phyloP scores from a whole-genome alignment of 495 filamentous ascomycete genomes.

The Stereocaulon alpinum region DNA sequence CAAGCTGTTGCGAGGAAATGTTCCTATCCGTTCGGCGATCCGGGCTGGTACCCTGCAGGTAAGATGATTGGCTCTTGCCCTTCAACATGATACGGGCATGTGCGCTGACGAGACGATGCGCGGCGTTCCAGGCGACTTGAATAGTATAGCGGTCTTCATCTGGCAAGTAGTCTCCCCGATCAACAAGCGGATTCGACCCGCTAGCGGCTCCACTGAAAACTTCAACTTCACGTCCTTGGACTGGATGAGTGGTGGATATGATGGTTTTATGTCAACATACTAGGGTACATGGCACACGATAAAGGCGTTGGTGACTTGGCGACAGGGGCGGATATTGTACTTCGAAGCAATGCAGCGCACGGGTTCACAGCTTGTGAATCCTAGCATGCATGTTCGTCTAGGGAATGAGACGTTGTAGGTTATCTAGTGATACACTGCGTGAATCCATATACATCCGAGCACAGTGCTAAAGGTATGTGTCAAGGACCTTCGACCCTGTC shows the following conservation, averaged over 20 bases:
- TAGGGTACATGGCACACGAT: background rate
- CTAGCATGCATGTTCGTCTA: too few species aligned
- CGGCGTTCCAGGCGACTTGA: slow-evolving; percentile 6
- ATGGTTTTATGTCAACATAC: background rate
- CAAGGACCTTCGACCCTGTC: too few species aligned
- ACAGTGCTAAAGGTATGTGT: too few species aligned
- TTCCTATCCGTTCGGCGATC: background rate
- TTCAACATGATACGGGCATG: background rate
- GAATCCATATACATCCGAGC: too few species aligned
- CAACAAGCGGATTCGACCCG: background rate
- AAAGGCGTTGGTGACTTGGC: too few species aligned
- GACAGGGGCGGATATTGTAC: too few species aligned
- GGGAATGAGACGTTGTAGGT: too few species aligned
- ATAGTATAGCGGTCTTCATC: slow-evolving; percentile 15
- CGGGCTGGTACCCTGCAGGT: slow-evolving; percentile 15
- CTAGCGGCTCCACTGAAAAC: background rate
- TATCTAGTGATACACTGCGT: too few species aligned
- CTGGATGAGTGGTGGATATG: background rate
- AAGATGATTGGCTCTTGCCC: background rate
- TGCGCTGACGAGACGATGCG: background rate
- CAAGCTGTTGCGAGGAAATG: background rate
- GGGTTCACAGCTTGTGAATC: too few species aligned
- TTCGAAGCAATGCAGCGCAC: too few species aligned
- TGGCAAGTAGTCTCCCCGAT: slow-evolving; percentile 11
- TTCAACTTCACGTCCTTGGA: background rate